A percentile compares a stretch with the other conserved stretches of the same genome.
These are phyloP conservation scores for Viridothelium virens DNA, from an alignment of 495 filamentous ascomycete species.

Conservation along the genomic window DNA sequence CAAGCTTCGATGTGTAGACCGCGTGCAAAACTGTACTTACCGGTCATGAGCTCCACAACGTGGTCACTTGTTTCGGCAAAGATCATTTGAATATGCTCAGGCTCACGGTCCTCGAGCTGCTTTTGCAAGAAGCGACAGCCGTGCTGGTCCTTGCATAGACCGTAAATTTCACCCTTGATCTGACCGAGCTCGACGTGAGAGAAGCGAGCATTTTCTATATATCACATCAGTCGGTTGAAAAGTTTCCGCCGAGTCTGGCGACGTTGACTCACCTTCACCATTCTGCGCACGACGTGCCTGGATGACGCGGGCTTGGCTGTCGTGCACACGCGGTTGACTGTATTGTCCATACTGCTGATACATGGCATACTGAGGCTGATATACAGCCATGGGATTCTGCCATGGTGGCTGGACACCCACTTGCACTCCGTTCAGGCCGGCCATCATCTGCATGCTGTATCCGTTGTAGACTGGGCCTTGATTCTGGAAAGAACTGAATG, in stretches of 20 bases:
- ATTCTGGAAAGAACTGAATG: conserved; percentile 31
- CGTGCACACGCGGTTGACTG: conserved; percentile 39
- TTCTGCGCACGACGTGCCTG: conserved; percentile 59
- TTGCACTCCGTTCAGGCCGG: conserved; percentile 52
- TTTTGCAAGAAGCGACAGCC: conserved; percentile 93
- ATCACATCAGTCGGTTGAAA: conserved; percentile 33
- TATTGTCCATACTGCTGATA: conserved; percentile 42
- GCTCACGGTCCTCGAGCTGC: conserved; percentile 84
- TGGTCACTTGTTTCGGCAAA: conserved; percentile 86
- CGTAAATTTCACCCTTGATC: conserved; percentile 72
- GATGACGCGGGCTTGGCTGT: conserved; percentile 63
- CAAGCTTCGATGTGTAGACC: conserved; percentile 2
- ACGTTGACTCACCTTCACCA: conserved; percentile 46
- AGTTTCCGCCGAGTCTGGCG: conserved; percentile 27
- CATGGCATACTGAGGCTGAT: conserved; percentile 44
- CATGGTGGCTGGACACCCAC: conserved; percentile 41
- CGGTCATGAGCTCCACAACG: conserved; percentile 93
- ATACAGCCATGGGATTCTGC: conserved; percentile 34
- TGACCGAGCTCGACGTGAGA: conserved; percentile 69
- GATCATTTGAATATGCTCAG: conserved; percentile 80
- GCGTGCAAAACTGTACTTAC: conserved; percentile 36
- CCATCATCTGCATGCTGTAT: conserved; percentile 51
- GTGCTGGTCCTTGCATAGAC: conserved; percentile 91
- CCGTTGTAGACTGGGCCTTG: conserved; percentile 35
- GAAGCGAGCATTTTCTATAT: conserved; percentile 55